phyloP scores from a whole-genome alignment of 2,329 filamentous ascomycete genomes.

The Cercospora beticola region DNA sequence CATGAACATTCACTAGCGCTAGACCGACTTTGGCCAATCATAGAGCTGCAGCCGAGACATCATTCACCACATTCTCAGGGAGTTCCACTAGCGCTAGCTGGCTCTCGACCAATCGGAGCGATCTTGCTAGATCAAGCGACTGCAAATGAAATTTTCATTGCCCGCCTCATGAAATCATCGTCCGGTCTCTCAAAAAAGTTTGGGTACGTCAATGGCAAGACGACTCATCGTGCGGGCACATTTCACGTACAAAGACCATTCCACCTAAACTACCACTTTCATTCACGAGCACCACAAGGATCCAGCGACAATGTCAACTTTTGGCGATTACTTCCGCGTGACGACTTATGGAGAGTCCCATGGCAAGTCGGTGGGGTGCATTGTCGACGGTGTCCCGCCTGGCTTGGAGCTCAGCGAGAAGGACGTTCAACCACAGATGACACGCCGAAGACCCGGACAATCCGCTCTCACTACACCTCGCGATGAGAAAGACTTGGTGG shows the following conservation, averaged over 20 bases:
- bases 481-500: conserved; percentile 86
- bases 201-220: neutral
- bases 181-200: neutral
- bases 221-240: neutral
- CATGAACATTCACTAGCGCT: neutral
- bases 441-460: conserved; percentile 83
- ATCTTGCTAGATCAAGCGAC: neutral
- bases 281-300: neutral
- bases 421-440: conserved; percentile 88
- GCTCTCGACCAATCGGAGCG: neutral
- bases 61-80: neutral
- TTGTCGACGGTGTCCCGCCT: conserved; percentile 88
- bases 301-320: conserved; percentile 72
- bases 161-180: neutral
- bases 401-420: conserved; percentile 77
- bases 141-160: neutral
- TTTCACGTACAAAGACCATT: neutral
- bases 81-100: neutral
- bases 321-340: conserved; percentile 77
- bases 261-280: neutral
- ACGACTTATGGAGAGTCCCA: conserved; percentile 88
- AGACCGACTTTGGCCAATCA: neutral
- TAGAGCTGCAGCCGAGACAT: neutral
- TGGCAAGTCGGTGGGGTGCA: conserved; percentile 89
- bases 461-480: conserved; percentile 86